Base-by-base conservation (phyloP, 1,284 basidiomycete species). In the Ustilago bromivora region DNA sequence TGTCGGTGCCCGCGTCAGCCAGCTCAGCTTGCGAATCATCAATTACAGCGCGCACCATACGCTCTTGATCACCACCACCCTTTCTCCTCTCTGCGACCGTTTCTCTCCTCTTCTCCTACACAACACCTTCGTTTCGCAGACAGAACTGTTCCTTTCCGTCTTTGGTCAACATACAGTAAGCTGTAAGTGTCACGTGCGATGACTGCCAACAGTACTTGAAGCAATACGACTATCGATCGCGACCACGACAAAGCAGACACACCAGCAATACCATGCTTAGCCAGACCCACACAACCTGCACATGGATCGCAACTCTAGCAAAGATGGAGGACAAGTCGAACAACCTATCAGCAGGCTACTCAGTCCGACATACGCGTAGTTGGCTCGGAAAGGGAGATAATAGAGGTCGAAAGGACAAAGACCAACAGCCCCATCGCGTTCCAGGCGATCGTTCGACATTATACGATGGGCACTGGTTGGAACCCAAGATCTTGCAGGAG, bases 41-140 rank as follows among this genome's bases (percentile, higher is more conserved):
- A 57, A 23, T 57, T 35, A 55, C 60, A 36, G 56, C 56, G 56
- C 56, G 49, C 59, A 40, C 34, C 19, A 15, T 43, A 36, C 31
- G 19, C 40, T 49, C 59, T 35, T 61, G 58, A 64, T 60, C 46
- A 67, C 53, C 70, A 64, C 60, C 64, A n/a, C 43, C 3, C 23
- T 28, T 28, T 28, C 49, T 35, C 40, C 35, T 40, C 47, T 65
- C 58, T 61, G 53, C 62, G 47, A 58, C 59, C 57, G 36, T 57
- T 56, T 23, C 40, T 46, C 28, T 56, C 62, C 36, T 47, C 57
- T 71, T 68, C 72, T 63, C 55, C 43, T 61, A 40, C n/a, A 46
- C 66, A 63, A 17, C 67, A 63, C 60, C 64, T 59, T 72, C 54
- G 41, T 64, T 66, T 71, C 58, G 32, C 51, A 43, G 56, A 43